Base-by-base conservation (phyloP, 768 basidiomycete species). In the Holtermanniella nyarrowii region DNA sequence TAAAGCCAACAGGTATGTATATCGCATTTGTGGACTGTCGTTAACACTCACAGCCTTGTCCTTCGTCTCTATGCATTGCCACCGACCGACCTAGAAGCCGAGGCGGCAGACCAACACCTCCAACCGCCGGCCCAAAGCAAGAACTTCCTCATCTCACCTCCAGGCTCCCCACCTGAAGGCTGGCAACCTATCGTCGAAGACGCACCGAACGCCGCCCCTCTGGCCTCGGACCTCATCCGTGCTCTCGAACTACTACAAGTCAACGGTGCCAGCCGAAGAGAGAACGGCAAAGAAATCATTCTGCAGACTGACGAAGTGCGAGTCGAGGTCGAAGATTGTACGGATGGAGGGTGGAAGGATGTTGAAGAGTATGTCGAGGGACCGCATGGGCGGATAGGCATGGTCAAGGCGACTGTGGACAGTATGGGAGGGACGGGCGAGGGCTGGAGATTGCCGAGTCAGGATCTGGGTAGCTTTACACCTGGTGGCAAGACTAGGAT, bases 91-190 rank as follows among this genome's bases (percentile, higher is more conserved):
- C 56, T 63, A 16, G 25, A 63, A 58, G 42, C 60, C 57, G 57
- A 60, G 46, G 65, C 52, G 43, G 46, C 57, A 20, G 46, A 37
- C 23, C 74, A 77, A 60, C 81, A 82, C 62, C 78, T 91, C 27
- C 79, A 77, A 40, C 88, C 90, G 0, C 93, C 93, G 0, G 73
- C 78, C 0, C 59, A 82, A 37, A 85, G 90, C 61, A 88, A 88
- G 73, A 97, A 97, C 74, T 97, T 96, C 73, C 78, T 99, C 44
- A 91, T 99, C 57, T 97, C 95, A 0, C 95, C 95, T 0, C 95
- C 95, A 3, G 95, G 95, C 3, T 95, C 90, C 0, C 95, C 95
- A 0, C 95, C 95, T 0, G 82, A 91, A 1, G 95, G 91, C 2
- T 99, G 95, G 95, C 89, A 95, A 65, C 88, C 79, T 21, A 79